A percentile compares a stretch with the other conserved stretches of the same genome.
phyloP scores from a whole-genome alignment of 2,329 filamentous ascomycete species.

The Stromatinia cepivora region DNA sequence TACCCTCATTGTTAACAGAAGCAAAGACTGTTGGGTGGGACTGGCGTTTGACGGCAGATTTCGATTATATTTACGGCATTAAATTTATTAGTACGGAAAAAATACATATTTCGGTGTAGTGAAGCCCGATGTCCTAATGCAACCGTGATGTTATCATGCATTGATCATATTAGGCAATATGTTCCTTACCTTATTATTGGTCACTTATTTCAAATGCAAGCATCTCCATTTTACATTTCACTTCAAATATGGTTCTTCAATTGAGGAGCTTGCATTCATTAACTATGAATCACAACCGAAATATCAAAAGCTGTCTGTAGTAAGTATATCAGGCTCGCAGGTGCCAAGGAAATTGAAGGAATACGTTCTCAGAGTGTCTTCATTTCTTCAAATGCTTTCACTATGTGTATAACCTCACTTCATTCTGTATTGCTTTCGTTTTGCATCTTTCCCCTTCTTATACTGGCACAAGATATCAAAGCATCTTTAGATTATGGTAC shows the following conservation, averaged over 20 bases:
- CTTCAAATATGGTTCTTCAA: neutral
- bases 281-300: neutral
- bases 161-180: conserved; percentile 6
- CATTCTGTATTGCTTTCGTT: neutral
- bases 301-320: neutral
- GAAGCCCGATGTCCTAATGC: conserved; percentile 25
- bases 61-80: neutral
- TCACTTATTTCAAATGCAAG: neutral
- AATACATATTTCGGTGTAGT: conserved; percentile 29
- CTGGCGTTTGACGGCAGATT: neutral
- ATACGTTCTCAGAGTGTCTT: neutral
- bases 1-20: conserved; percentile 20
- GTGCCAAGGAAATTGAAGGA: conserved; percentile 14
- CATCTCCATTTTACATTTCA: conserved; percentile 9
- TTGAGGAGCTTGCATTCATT: neutral
- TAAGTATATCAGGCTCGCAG: conserved; percentile 1
- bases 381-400: neutral
- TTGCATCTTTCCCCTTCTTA: conserved; percentile 10
- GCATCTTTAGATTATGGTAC: conserved; percentile 50
- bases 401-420: neutral
- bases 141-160: conserved; percentile 16
- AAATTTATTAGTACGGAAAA: conserved; percentile 25
- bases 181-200: conserved; percentile 14
- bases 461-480: conserved; percentile 39
- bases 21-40: conserved; percentile 3